Evolutionary conservation across 495 filamentous ascomycete genomes (phyloP).

Genomic region (Penicillium riverlandense): DNA sequence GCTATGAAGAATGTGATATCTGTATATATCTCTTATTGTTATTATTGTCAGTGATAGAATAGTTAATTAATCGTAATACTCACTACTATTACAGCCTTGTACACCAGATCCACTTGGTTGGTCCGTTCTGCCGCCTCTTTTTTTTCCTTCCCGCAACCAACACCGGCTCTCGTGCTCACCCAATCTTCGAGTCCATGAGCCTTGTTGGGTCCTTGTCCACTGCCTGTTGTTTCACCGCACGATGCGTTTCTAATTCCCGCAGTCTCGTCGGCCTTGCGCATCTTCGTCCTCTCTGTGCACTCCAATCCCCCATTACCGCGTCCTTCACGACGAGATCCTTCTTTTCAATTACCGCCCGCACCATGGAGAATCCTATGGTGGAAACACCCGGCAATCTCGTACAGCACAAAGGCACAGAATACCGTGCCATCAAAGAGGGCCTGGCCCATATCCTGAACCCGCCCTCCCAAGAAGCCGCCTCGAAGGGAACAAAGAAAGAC

Average conservation of each 20-base stretch:
- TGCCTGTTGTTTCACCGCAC: neutral
- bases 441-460: constrained; percentile 59
- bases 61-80: too few species aligned
- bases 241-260: neutral
- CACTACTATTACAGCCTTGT: too few species aligned
- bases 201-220: neutral
- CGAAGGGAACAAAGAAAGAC: constrained; percentile 32
- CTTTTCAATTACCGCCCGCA: neutral
- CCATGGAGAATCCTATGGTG: constrained; percentile 12
- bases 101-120: too few species aligned
- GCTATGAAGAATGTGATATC: constrained; percentile 23
- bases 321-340: neutral
- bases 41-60: constrained; percentile 2
- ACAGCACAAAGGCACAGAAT: constrained; percentile 42
- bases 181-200: neutral
- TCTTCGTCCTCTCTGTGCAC: too few species aligned
- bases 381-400: constrained; percentile 13
- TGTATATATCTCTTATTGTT: constrained; percentile 3
- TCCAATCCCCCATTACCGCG: neutral
- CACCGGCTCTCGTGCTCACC: too few species aligned
- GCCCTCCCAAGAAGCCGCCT: constrained; percentile 36
- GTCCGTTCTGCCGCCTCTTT: neutral
- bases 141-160: neutral
- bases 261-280: neutral
- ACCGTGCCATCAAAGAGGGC: constrained; percentile 62